Evolutionary conservation across 1,284 basidiomycete genomes (phyloP), one percentile per base, ranked within the genome.

Genomic region (Tremellales sp.): DNA sequence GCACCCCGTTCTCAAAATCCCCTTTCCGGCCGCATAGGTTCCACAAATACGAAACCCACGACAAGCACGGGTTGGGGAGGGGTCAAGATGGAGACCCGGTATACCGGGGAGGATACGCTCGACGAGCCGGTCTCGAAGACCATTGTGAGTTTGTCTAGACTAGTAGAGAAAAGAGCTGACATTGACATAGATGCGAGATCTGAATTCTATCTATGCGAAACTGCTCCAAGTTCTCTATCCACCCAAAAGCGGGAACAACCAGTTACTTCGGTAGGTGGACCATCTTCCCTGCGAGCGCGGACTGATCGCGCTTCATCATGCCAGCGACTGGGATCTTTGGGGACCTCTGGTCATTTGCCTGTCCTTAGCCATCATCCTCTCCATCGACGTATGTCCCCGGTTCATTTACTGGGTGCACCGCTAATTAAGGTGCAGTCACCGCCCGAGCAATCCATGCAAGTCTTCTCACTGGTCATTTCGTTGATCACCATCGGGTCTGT

Each of bases 311-410:
- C n/a, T n/a, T n/a, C n/a, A n/a, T n/a, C n/a, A 12, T n/a, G 5
- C 33, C 58, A 88, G 88, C 54, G 92, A 95, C 63, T 97, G 92
- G 92, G 91, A 97, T 71, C 77, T 97, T 29, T 97, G 91, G 92
- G 92, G 91, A 2, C 92, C 91, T 9, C 77, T 95, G 6, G 79
- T 94, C 31, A 79, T 95, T 44, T 93, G 87, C 63, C 77, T 95
- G 48, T 74, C 81, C 18, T 77, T 95, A 12, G 88, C 86, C 34
- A 86, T 92, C 42, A 83, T 94, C 74, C 79, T 95, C 14, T 93
- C 87, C 54, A 74, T 93, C 36, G 90, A 91, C 68, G 91, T 91
- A 61, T 55, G 82, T 74, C 2, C 24, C 29, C 39, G 5, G 44
- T 8, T 40, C 26, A 32, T 26, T 19, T 14, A 7, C 25, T 27